Evolutionary conservation across 108 stramenopile species (phyloP).

Genomic region (Skeletonema menzelii): DNA sequence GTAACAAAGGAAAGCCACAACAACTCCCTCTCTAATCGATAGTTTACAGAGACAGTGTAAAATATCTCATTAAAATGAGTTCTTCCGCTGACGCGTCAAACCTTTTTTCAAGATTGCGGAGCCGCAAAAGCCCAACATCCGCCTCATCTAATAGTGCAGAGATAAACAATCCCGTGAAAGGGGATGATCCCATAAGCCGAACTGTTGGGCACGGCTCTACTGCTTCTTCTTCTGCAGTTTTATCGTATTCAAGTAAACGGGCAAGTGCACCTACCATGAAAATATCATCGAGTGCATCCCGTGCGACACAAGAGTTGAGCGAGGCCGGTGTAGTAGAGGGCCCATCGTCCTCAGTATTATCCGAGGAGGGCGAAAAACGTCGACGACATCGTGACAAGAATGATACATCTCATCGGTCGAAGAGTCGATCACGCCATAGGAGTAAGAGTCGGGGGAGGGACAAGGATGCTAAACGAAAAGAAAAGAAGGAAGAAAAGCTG

Average conservation of each 20-base stretch:
- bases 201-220: neutral
- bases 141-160: neutral
- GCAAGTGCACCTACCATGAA: neutral
- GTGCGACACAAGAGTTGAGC: neutral
- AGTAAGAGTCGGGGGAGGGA: constrained; percentile 7
- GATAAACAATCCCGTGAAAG: neutral
- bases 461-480: constrained; percentile 4
- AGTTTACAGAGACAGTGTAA: no score
- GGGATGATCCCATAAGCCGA: neutral
- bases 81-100: neutral
- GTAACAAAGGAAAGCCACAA: no score
- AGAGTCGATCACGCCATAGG: constrained; percentile 10
- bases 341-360: neutral
- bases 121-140: neutral
- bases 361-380: neutral
- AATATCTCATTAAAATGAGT: neutral
- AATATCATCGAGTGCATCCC: neutral
- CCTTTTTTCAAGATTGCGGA: neutral
- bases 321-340: neutral
- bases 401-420: constrained; percentile 12
- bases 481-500: neutral
- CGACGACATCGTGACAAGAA: neutral
- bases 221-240: neutral
- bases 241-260: neutral
- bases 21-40: no score